These are phyloP conservation scores for Ustilago trichophora DNA, from an alignment of 1,284 basidiomycete genomes.

Conservation along the genomic window DNA sequence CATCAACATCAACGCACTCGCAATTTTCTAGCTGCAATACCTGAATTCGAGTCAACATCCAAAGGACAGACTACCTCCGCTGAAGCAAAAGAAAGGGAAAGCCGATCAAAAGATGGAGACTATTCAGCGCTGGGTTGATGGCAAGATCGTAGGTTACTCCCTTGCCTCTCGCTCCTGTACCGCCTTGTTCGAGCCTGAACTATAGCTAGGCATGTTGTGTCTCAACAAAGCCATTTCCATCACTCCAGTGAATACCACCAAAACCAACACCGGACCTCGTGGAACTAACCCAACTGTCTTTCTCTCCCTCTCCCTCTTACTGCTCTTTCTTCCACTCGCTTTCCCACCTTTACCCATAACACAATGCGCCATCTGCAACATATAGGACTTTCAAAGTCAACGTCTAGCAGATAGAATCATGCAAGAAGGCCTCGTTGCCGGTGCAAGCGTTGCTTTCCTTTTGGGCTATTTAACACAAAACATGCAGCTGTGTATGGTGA, in stretches of 20 bases:
- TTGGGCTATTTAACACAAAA: conserved; percentile 31
- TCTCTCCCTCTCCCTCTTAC: not conserved
- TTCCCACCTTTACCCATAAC: no score
- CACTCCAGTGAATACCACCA: not conserved
- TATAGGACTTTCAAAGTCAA: conserved; percentile 44
- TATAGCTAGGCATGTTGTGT: no score
- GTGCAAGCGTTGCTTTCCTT: conserved; percentile 17
- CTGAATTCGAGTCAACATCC: not conserved
- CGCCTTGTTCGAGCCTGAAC: no score
- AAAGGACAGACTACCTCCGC: no score
- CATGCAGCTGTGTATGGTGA: conserved; percentile 36
- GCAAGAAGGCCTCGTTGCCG: conserved; percentile 31
- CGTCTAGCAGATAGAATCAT: conserved; percentile 34
- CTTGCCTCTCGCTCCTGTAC: not conserved
- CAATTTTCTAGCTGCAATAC: no score
- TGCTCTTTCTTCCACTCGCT: not conserved
- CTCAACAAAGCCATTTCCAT: not conserved
- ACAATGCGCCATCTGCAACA: no score
- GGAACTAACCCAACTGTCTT: not conserved
- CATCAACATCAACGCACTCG: not conserved
- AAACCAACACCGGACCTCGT: no score
- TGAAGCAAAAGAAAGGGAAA: no score
- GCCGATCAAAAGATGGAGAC: conserved; percentile 26
- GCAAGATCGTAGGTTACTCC: conserved; percentile 30
- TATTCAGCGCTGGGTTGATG: conserved; percentile 31